Percentiles rank a stretch among this genome's conserved stretches.
Evolutionary conservation across 768 basidiomycete species (phyloP).

Genomic region (Obba rivulosa): DNA sequence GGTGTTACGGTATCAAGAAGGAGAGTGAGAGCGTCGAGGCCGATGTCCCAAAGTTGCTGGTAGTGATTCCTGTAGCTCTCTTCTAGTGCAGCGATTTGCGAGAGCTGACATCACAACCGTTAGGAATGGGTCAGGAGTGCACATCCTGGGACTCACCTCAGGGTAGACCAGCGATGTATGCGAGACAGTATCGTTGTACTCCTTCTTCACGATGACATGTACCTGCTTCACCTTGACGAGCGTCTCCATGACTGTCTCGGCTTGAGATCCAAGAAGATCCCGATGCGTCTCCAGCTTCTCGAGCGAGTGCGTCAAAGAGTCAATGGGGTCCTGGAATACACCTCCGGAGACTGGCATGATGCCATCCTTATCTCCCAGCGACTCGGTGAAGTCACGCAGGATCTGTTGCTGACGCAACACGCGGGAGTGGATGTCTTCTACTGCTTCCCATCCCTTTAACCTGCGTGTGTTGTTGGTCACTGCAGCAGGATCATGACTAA

Average conservation of each 20-base stretch:
- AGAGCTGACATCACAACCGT: conserved; percentile 41
- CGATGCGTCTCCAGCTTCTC: conserved; percentile 44
- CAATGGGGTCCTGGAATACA: conserved; percentile 50
- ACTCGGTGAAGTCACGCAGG: conserved; percentile 12
- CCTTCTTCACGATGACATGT: conserved; percentile 53
- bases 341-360: conserved; percentile 11
- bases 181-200: conserved; percentile 59
- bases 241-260: conserved; percentile 42
- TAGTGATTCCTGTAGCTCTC: conserved; percentile 79
- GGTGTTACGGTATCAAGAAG: conserved; percentile 73
- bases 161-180: conserved; percentile 76
- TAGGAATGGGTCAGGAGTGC: conserved; percentile 1
- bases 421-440: conserved; percentile 69
- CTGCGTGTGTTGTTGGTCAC: conserved; percentile 62
- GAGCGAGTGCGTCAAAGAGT: conserved; percentile 43
- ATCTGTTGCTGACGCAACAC: conserved; percentile 53
- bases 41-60: conserved; percentile 78
- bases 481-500: conserved; percentile 74
- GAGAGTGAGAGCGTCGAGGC: conserved; percentile 72
- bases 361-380: background rate
- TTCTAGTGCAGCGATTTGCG: conserved; percentile 63
- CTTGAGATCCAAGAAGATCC: conserved; percentile 38
- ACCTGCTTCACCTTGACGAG: conserved; percentile 49
- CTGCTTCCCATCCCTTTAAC: conserved; percentile 61
- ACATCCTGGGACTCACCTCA: conserved; percentile 39